Evolutionary conservation across 1,139 yeast genomes (phyloP).

Genomic region (Pichia sp.): DNA sequence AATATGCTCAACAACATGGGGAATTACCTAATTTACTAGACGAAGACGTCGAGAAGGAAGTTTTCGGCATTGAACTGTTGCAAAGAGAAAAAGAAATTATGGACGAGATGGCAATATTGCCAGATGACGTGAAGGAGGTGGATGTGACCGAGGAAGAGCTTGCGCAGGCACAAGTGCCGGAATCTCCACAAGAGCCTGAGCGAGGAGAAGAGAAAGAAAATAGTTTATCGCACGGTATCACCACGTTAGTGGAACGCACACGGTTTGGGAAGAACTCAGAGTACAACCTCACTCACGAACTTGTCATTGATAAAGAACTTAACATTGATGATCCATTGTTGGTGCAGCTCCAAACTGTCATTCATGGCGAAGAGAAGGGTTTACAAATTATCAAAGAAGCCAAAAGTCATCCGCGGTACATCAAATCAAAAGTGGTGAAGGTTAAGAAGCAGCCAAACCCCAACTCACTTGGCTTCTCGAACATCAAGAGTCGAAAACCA

Average conservation of each 20-base stretch:
- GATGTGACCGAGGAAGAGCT: conserved; percentile 4
- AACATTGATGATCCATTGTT: conserved; percentile 21
- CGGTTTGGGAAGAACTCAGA: conserved; percentile 4
- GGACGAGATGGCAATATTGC: not conserved
- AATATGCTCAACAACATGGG: conserved; percentile 4
- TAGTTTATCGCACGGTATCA: too few species aligned
- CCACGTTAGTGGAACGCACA: too few species aligned
- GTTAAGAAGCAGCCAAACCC: conserved; percentile 37
- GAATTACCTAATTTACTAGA: conserved; percentile 3
- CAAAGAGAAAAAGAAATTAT: not conserved
- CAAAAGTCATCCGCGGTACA: conserved; percentile 18
- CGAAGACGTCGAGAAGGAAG: not conserved
- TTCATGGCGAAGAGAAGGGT: conserved; percentile 23
- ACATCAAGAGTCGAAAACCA: conserved; percentile 35
- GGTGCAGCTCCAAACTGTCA: conserved; percentile 15
- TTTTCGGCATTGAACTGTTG: not conserved
- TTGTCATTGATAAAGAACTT: conserved; percentile 23
- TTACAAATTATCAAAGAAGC: conserved; percentile 21
- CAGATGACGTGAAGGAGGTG: conserved; percentile 4
- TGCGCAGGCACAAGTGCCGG: too few species aligned
- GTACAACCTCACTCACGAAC: conserved; percentile 14
- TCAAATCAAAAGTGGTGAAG: conserved; percentile 24
- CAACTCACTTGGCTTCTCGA: conserved; percentile 37
- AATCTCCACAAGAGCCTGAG: too few species aligned
- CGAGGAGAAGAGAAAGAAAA: too few species aligned